These are phyloP conservation scores for Sclerotinia spermophila DNA, from an alignment of 2,329 filamentous ascomycete species.

Conservation along the genomic window DNA sequence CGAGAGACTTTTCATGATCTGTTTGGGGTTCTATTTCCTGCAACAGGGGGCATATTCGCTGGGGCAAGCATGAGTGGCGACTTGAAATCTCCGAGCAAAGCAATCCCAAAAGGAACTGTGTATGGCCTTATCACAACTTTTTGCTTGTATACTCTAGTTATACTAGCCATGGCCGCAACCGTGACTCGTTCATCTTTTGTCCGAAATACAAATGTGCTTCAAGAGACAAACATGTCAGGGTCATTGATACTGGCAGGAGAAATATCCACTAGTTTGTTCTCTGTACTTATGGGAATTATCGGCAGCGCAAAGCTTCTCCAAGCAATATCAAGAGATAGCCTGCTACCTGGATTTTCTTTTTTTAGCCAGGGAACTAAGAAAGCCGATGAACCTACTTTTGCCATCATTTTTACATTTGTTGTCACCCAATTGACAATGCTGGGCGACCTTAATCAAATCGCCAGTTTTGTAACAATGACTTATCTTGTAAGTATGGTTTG, in stretches of 20 bases:
- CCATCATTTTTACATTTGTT: constrained; percentile 70
- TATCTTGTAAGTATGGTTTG: constrained; percentile 56
- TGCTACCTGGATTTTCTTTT: constrained; percentile 70
- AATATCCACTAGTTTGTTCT: constrained; percentile 79
- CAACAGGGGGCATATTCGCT: constrained; percentile 56
- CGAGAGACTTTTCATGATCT: constrained; percentile 72
- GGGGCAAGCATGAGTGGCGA: constrained; percentile 92
- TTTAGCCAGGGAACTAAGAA: constrained; percentile 72
- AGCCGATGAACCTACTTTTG: constrained; percentile 70
- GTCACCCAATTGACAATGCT: constrained; percentile 78
- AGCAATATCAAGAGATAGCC: constrained; percentile 72
- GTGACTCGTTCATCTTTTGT: constrained; percentile 72
- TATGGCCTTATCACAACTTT: constrained; percentile 76
- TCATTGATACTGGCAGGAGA: constrained; percentile 75
- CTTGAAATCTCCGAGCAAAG: constrained; percentile 74
- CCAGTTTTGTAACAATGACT: constrained; percentile 85
- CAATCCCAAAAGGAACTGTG: constrained; percentile 80
- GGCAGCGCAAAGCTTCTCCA: constrained; percentile 82
- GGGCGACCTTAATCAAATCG: constrained; percentile 82
- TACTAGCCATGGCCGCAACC: constrained; percentile 72
- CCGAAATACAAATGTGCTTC: constrained; percentile 66
- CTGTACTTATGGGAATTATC: constrained; percentile 81
- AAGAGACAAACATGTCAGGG: constrained; percentile 73
- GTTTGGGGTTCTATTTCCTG: constrained; percentile 81
- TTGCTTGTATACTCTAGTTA: constrained; percentile 69